Conservation (phyloP, 805 yeast species). For the Wickerhamomyces mucosus region DNA sequence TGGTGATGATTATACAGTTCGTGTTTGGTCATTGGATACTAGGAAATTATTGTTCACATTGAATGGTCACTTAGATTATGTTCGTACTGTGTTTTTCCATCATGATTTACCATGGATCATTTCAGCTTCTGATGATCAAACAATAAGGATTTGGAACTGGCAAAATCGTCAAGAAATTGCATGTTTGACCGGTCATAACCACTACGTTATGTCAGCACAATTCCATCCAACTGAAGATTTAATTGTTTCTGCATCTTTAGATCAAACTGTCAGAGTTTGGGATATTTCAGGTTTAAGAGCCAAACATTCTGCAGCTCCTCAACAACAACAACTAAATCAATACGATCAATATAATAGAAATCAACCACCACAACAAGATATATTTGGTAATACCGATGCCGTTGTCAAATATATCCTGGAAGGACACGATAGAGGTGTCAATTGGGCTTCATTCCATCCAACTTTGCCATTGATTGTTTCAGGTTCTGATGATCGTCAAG, state of each 20-base stretch:
- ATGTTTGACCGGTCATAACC: conserved; percentile 95
- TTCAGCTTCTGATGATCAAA: conserved; percentile 94
- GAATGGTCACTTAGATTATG: conserved; percentile 90
- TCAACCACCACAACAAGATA: conserved; percentile 77
- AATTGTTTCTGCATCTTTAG: conserved; percentile 91
- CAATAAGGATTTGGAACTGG: conserved; percentile 99
- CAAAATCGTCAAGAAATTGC: conserved; percentile 97
- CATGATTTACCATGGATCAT: conserved; percentile 96
- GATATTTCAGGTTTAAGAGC: conserved; percentile 92
- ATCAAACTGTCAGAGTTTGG: conserved; percentile 99
- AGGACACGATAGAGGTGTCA: conserved; percentile 98
- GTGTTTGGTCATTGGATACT: conserved; percentile 92
- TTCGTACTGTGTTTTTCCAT: conserved; percentile 91
- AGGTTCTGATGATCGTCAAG: conserved; percentile 92
- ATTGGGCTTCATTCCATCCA: conserved; percentile 98
- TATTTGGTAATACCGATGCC: conserved; percentile 90
- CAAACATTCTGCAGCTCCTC: conserved; percentile 88
- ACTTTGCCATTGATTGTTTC: conserved; percentile 90
- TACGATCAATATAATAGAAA: conserved; percentile 37
- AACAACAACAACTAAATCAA: conserved; percentile 33
- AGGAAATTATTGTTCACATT: conserved; percentile 88
- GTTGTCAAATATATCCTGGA: conserved; percentile 91
- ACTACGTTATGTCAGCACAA: conserved; percentile 96
- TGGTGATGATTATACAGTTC: conserved; percentile 92
- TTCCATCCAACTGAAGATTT: conserved; percentile 95